Conservation (phyloP, 2,329 filamentous ascomycete genomes). For the Amesomyces nigricolor region DNA sequence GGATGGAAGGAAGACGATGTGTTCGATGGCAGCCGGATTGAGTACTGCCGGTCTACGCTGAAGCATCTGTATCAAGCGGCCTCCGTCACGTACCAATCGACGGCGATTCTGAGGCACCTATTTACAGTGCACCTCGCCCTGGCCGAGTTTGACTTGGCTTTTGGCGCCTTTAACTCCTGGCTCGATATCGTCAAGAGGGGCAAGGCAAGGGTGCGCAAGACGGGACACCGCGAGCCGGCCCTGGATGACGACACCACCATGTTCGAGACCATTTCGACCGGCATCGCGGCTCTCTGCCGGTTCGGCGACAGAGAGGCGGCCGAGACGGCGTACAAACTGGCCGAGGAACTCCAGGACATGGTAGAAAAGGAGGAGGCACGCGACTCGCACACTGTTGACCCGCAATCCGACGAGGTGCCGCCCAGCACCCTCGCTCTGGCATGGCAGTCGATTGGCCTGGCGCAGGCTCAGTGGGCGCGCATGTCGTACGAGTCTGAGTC, state of each 20-base stretch:
- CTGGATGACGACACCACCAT: constrained; percentile 75
- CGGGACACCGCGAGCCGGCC: constrained; percentile 61
- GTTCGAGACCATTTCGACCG: constrained; percentile 72
- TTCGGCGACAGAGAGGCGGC: constrained; percentile 71
- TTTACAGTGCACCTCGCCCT: constrained; percentile 83
- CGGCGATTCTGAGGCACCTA: constrained; percentile 75
- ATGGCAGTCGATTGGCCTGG: constrained; percentile 80
- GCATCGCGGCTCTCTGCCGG: constrained; percentile 72
- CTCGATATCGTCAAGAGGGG: constrained; percentile 80
- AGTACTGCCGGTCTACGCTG: constrained; percentile 68
- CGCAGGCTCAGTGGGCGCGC: constrained; percentile 81
- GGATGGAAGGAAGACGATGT: constrained; percentile 77
- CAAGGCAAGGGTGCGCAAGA: constrained; percentile 77
- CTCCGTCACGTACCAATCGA: constrained; percentile 93
- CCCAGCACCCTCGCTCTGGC: constrained; percentile 60
- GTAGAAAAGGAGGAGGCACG: constrained; percentile 53
- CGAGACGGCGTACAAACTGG: constrained; percentile 71
- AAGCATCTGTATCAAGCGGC: constrained; percentile 87
- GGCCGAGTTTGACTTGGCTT: constrained; percentile 85
- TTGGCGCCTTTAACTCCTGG: constrained; percentile 89
- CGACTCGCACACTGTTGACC: constrained; percentile 25
- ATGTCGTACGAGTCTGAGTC: constrained; percentile 69
- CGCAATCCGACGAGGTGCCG: constrained; percentile 39
- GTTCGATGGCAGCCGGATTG: constrained; percentile 72
- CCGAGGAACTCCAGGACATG: constrained; percentile 67